Evolutionary conservation across 1,139 yeast genomes (phyloP), one percentile per base, ranked within the genome.

Genomic region (Geotrichum klebahnii): DNA sequence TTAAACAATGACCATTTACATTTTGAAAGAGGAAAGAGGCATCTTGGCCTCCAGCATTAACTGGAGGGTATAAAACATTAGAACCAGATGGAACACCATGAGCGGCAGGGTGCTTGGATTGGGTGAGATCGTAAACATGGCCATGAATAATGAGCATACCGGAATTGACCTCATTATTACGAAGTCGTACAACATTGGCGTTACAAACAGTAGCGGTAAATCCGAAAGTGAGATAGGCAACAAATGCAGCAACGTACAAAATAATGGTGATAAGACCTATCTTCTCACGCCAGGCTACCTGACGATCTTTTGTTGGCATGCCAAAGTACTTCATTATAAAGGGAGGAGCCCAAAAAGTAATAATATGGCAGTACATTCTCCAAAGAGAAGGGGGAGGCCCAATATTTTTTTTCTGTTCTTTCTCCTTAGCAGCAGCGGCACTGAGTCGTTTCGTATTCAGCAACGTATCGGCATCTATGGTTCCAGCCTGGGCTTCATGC

Each of bases 211-310:
- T 78, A 59, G 76, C 77, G 12, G 96, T 87, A 69, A 92, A 90
- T 1, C 97, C 98, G 69, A 90, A 90, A 2, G 96, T 88, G 57
- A 90, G 72, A 64, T 76, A 92, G 1, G 95, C 96, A 41, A 90
- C 86, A 56, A 85, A 70, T 0, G 88, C 80, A 46, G 94, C 97
- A 52, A 85, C 70, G 59, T 78, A 79, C 28, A 84, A 59, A 61
- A 92, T 88, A 55, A 89, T 75, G 2, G 94, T 76, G 49, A 92
- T 75, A 50, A 92, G 75, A 1, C 87, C 97, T 41, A 90, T 84
- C 65, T 92, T 92, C 66, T 92, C 98, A 65, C 97, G 78, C 98
- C 98, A 92, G 0, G 97, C 97, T 73, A 81, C 80, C 66, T 88
- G 97, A 56, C 96, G 79, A 46, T 82, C 89, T 59, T 80, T 80